Base-by-base conservation (phyloP, 2,329 filamentous ascomycete species). In the Ophiostoma piceae region DNA sequence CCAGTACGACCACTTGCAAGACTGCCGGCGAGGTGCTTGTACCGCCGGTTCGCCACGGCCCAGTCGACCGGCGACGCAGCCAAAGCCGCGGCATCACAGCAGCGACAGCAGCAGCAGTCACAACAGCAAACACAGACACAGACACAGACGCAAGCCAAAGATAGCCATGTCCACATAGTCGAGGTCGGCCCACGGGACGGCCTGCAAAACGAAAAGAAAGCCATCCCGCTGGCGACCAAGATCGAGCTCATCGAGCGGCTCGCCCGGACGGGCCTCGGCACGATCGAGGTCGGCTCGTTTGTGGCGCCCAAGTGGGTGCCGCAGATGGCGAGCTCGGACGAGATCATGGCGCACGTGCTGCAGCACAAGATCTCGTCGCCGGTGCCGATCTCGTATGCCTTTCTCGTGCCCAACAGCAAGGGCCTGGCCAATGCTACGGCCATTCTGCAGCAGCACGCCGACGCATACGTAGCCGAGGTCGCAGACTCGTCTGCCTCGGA, bases 171-270 rank as follows among this genome's bases (percentile, higher is more conserved):
- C 65, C 73, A 72, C 67, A 88, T 96, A 54, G 89, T 95, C 72
- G 92, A 96, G 81, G 92, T 96, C 72, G 92, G 91, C 9, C 92
- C 92, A 43, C 85, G 92, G 73, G 92, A 96, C 81, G 92, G 92
- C n/a, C 80, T 96, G 68, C 92, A 96, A 77, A 96, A 95, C 77
- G 91, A 95, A 81, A 91, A 90, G 80, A 86, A 82, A 73, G 83
- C 83, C 37, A 90, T 96, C 73, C 82, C 91, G 0, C 81, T 92
- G 12, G 82, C 84, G 7, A 92, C 88, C 2, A 96, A 96, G 79
- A 85, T 94, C 69, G 87, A 93, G 74, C 79, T 96, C 68, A 90
- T 96, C 54, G 84, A 89, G 74, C 82, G 86, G 71, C 81, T 96
- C 72, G 86, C 88, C 43, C 80, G 81, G 73, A 90, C 91, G 0